Evolutionary conservation across 2,329 filamentous ascomycete genomes (phyloP).

Genomic region (Curvularia lunata): DNA sequence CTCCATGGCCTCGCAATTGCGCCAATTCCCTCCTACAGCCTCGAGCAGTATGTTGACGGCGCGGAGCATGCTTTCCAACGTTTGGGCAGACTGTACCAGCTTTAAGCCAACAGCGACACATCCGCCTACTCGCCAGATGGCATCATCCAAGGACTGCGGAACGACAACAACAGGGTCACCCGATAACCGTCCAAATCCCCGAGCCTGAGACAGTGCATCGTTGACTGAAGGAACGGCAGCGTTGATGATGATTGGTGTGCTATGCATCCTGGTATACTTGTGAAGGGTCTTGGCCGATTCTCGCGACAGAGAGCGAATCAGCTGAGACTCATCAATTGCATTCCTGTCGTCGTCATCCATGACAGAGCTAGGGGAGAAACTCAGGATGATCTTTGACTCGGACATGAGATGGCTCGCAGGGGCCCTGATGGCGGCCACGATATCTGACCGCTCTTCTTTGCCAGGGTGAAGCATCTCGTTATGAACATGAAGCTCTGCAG

Average conservation of each 20-base stretch:
- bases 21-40: constrained; percentile 88
- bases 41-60: constrained; percentile 85
- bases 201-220: constrained; percentile 80
- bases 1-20: constrained; percentile 98
- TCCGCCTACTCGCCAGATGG: constrained; percentile 90
- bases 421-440: constrained; percentile 83
- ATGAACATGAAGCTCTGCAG: constrained; percentile 84
- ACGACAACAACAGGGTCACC: constrained; percentile 82
- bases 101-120: constrained; percentile 86
- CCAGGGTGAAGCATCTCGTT: constrained; percentile 91
- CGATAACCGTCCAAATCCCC: constrained; percentile 81
- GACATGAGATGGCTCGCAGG: constrained; percentile 83
- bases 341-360: constrained; percentile 82
- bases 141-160: constrained; percentile 87
- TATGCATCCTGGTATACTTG: constrained; percentile 73
- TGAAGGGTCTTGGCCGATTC: constrained; percentile 71
- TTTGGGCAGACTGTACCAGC: constrained; percentile 77
- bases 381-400: constrained; percentile 81
- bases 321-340: constrained; percentile 71
- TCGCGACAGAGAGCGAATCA: constrained; percentile 78
- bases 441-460: constrained; percentile 89
- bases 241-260: constrained; percentile 84
- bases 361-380: constrained; percentile 79
- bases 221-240: constrained; percentile 85
- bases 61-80: constrained; percentile 72